phyloP scores from a whole-genome alignment of 1,284 basidiomycete species.

The Hemileia vastatrix region DNA sequence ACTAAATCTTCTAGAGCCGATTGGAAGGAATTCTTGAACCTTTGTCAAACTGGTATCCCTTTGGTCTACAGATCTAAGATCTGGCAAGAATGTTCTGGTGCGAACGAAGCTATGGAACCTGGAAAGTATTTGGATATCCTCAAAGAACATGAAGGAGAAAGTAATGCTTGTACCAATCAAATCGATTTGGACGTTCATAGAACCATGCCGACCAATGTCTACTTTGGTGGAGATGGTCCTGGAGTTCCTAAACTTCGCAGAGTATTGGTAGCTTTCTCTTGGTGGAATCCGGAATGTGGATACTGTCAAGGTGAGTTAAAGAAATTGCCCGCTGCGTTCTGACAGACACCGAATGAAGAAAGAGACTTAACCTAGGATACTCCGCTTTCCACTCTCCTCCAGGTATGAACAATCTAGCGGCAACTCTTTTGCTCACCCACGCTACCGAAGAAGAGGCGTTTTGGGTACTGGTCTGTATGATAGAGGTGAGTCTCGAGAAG shows the following conservation, averaged over 20 bases:
- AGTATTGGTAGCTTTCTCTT: slow-evolving; percentile 80
- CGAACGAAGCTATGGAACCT: slow-evolving; percentile 79
- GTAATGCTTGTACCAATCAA: slow-evolving; percentile 56
- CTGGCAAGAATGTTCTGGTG: slow-evolving; percentile 85
- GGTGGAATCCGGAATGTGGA: slow-evolving; percentile 49
- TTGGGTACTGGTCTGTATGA: slow-evolving; percentile 84
- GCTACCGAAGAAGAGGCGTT: slow-evolving; percentile 94
- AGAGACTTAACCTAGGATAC: neutral
- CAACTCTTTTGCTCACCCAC: slow-evolving; percentile 81
- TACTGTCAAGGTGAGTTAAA: slow-evolving; percentile 38
- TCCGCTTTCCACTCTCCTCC: slow-evolving; percentile 48
- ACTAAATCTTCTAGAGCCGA: slow-evolving; percentile 59
- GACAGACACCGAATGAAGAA: neutral
- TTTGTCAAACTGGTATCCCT: slow-evolving; percentile 76
- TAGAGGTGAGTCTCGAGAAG: slow-evolving; percentile 67
- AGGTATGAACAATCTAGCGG: slow-evolving; percentile 90
- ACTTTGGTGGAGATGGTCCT: slow-evolving; percentile 87
- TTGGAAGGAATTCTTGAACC: slow-evolving; percentile 62
- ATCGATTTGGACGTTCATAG: slow-evolving; percentile 85
- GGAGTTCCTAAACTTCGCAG: slow-evolving; percentile 83
- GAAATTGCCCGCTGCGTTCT: too few relatives aligned
- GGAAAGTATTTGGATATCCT: slow-evolving; percentile 79
- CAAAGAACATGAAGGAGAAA: slow-evolving; percentile 52
- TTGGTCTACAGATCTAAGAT: slow-evolving; percentile 70
- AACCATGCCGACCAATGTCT: slow-evolving; percentile 90